Conservation (phyloP, 345 rosid species). For the Acer campestre region DNA sequence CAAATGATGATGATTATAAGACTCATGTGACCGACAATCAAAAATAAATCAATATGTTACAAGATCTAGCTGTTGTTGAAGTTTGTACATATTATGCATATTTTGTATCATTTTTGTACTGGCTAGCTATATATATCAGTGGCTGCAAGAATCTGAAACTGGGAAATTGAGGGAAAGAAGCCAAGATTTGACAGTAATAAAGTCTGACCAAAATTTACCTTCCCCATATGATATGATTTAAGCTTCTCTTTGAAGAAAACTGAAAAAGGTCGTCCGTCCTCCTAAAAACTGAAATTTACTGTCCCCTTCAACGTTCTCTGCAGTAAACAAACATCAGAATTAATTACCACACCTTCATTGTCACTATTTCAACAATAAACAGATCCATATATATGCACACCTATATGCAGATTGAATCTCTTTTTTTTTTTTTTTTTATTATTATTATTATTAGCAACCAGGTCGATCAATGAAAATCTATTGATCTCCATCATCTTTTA, state of each 20-base stretch:
- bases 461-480: no score
- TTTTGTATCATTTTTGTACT: no score
- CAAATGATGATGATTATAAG: background rate
- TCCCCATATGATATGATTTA: slow-evolving; percentile 21
- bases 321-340: background rate
- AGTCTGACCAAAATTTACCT: slow-evolving; percentile 24
- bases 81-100: background rate
- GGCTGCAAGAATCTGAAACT: background rate
- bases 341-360: background rate
- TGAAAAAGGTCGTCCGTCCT: background rate
- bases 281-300: background rate
- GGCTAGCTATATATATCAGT: no score
- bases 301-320: background rate
- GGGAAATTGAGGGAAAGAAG: background rate
- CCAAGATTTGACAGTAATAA: slow-evolving; percentile 15
- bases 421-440: no score
- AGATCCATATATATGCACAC: background rate
- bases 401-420: background rate
- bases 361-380: background rate
- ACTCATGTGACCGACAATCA: background rate
- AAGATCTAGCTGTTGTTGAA: background rate
- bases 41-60: background rate
- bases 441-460: no score
- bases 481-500: no score
- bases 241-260: background rate